Conservation (phyloP, 305 asterid genomes). For the Ruellia speciosa region DNA sequence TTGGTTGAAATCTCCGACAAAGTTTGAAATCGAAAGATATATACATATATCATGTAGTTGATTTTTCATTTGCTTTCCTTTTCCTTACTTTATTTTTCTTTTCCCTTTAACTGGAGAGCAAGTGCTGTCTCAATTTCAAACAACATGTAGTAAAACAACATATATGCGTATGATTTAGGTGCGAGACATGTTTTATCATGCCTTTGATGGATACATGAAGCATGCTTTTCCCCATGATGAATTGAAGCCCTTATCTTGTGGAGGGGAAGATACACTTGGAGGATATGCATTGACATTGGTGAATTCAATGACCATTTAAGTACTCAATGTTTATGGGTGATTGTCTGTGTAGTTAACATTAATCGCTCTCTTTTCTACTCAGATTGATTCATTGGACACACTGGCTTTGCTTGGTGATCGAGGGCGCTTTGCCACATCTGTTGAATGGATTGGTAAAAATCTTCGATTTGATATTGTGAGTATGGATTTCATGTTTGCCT, state of each 20-base stretch:
- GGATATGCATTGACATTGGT: constrained; percentile 96
- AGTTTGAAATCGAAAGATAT: too few species aligned
- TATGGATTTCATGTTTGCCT: constrained; percentile 35
- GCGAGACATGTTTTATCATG: constrained; percentile 89
- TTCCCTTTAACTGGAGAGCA: too few species aligned
- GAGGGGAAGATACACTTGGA: constrained; percentile 95
- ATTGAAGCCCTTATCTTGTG: constrained; percentile 82
- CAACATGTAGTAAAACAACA: constrained; percentile 2
- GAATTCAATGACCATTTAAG: constrained; percentile 20
- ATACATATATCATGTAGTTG: too few species aligned
- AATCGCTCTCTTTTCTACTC: constrained; percentile 22
- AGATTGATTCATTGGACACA: constrained; percentile 92
- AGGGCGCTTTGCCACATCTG: constrained; percentile 65
- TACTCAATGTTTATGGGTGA: constrained; percentile 13
- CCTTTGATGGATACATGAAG: constrained; percentile 86
- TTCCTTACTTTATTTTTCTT: too few species aligned
- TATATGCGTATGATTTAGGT: constrained; percentile 38
- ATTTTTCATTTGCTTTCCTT: too few species aligned
- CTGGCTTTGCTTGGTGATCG: constrained; percentile 91
- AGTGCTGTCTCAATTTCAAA: not conserved
- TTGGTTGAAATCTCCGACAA: too few species aligned
- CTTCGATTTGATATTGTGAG: constrained; percentile 98
- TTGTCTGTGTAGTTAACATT: constrained; percentile 11
- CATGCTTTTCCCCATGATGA: constrained; percentile 90
- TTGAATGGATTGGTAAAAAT: constrained; percentile 98